phyloP scores from a whole-genome alignment of 257 asterid genomes.

The Ehretia macrophylla region DNA sequence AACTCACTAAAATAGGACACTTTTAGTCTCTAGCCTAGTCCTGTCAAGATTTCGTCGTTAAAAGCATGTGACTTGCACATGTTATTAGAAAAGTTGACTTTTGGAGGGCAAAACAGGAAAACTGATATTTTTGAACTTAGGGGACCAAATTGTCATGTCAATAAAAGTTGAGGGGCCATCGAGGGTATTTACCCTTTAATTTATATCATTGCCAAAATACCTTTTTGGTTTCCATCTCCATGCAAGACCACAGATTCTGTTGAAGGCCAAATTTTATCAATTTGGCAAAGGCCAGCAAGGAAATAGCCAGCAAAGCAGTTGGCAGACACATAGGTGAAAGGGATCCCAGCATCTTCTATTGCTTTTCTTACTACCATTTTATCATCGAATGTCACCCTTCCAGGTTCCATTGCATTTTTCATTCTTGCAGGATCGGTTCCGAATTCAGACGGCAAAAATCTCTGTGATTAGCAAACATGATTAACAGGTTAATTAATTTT shows the following conservation, averaged over 20 bases:
- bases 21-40: too few relatives aligned
- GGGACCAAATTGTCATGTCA: too few relatives aligned
- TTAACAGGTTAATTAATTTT: too few relatives aligned
- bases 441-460: slow-evolving; percentile 34
- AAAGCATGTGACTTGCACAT: too few relatives aligned
- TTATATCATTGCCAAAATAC: background rate
- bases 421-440: slow-evolving; percentile 31
- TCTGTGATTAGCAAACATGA: slow-evolving; percentile 5
- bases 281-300: slow-evolving; percentile 28
- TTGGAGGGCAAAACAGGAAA: too few relatives aligned
- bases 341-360: slow-evolving; percentile 26
- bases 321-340: slow-evolving; percentile 28
- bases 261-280: slow-evolving; percentile 23
- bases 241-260: slow-evolving; percentile 17
- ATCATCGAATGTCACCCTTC: slow-evolving; percentile 29
- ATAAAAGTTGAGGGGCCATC: too few relatives aligned
- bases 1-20: too few relatives aligned
- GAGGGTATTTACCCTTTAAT: too few relatives aligned
- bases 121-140: too few relatives aligned
- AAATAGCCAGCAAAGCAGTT: slow-evolving; percentile 32
- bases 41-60: too few relatives aligned
- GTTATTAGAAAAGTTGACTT: too few relatives aligned
- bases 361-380: slow-evolving; percentile 32
- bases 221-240: slow-evolving; percentile 29
- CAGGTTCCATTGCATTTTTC: slow-evolving; percentile 27